Base-by-base conservation (phyloP, 768 basidiomycete species). In the Hebeloma cylindrosporum region DNA sequence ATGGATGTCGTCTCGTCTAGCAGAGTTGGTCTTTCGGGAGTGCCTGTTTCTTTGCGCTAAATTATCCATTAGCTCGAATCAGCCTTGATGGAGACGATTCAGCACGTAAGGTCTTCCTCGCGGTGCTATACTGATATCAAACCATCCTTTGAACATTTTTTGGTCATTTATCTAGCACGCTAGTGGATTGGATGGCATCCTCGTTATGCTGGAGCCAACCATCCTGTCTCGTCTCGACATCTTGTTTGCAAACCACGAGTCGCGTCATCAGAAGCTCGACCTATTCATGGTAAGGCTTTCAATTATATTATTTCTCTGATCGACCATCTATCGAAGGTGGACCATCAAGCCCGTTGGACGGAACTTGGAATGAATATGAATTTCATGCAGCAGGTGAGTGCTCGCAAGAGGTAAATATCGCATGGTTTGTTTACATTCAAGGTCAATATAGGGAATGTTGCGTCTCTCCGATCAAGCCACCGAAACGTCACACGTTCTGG, bases 251-350 rank as follows among this genome's bases (percentile, higher is more conserved):
- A 41, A 31, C 10, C 48, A 53, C 13, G 45, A 47, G 23, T 42
- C 43, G 7, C 42, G 26, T 10, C 39, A 42, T 21, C 9, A 28
- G 23, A 30, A 43, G n/a, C 21, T 57, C 5, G 45, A 52, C 14
- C 23, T 16, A 5, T n/a, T 44, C 28, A 27, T 48, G 3, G 56
- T 54, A 47, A 43, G 40, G 16, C 4, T 9, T 20, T 7, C n/a
- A 26, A 26, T 1, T 37, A 6, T 22, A 22, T 40, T 5, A 7
- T 28, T 30, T 33, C 35, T 35, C 17, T 26, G 25, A 36, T 29
- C 23, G 37, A 51, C 14, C n/a, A 25, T 69, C 66, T 63, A 61
- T 33, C 28, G 21, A 13, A 56, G 51, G 14, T 29, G 30, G 30
- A 48, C 32, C 22, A 54, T 14, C 33, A 50, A 41, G 20, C 35